Evolutionary conservation across 805 yeast species (phyloP).

Genomic region (Yarrowia alimentaria): DNA sequence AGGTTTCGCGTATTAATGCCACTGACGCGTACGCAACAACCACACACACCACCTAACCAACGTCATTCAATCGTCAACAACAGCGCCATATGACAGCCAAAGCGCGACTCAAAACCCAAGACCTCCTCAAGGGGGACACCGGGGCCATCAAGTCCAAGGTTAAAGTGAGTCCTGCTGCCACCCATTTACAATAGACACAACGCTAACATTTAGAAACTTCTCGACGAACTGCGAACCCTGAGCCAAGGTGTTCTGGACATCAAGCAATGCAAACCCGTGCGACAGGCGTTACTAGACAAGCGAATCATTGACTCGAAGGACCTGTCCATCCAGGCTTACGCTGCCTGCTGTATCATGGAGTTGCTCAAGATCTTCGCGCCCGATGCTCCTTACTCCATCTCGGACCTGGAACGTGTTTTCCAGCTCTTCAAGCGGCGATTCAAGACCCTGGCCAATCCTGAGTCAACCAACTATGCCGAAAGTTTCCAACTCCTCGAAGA

Average conservation of each 20-base stretch:
- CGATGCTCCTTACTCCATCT: slow-evolving; percentile 77
- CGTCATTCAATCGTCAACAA: background rate
- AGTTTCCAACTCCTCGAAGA: slow-evolving; percentile 63
- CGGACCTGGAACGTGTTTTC: slow-evolving; percentile 59
- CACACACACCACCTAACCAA: background rate
- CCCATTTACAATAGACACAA: background rate
- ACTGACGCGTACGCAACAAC: slow-evolving; percentile 3
- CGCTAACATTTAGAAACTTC: slow-evolving; percentile 44
- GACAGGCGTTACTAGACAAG: slow-evolving; percentile 53
- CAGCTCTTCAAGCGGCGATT: slow-evolving; percentile 64
- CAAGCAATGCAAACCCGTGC: slow-evolving; percentile 46
- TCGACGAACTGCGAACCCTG: slow-evolving; percentile 59
- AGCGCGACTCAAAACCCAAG: slow-evolving; percentile 17
- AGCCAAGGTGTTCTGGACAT: slow-evolving; percentile 61
- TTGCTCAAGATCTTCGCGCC: slow-evolving; percentile 79
- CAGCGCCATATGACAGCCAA: slow-evolving; percentile 13
- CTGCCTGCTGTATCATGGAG: slow-evolving; percentile 74
- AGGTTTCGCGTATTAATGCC: slow-evolving; percentile 7
- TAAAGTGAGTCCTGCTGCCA: slow-evolving; percentile 4
- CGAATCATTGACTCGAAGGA: slow-evolving; percentile 63
- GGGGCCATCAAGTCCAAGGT: slow-evolving; percentile 16
- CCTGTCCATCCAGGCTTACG: slow-evolving; percentile 63
- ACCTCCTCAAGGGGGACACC: slow-evolving; percentile 25
- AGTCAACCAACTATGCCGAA: slow-evolving; percentile 60
- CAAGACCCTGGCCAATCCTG: slow-evolving; percentile 48